Base-by-base conservation (phyloP, 2,329 filamentous ascomycete genomes). In the Monosporascus sp. region DNA sequence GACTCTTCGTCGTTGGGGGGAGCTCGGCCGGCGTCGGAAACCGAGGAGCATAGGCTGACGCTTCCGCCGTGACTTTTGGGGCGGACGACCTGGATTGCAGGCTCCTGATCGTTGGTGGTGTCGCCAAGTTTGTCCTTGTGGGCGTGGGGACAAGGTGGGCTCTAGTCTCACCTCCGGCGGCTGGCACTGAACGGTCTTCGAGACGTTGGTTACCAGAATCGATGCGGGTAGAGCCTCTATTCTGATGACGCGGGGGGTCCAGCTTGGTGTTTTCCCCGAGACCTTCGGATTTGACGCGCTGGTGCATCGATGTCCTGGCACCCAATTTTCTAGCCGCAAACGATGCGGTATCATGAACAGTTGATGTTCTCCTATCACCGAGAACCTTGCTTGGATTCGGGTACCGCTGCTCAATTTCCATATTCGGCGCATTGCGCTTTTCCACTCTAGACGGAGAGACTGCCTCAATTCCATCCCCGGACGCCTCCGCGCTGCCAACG, bases 401-500 rank as follows among this genome's bases (percentile, higher is more conserved):
- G 17, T 15, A 6, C n/a, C 20, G 43, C 22, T 46, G 20, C 22
- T 46, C 24, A 28, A 28, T n/a, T 26, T 31, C 43, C 26, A 3
- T 28, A 17, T 8, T 46, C 20, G 43, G 14, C 20, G 24, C 31
- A 11, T 49, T 37, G 15, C 22, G 5, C 26, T 49, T 35, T 20
- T 45, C 37, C 15, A 17, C 22, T 28, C 37, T 26, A 26, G 5
- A 18, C 7, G 54, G 37, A 41, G 45, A 22, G 48, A 31, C 40
- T n/a, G 55, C 57, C 2, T 56, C 45, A 28, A 57, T 57, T 37
- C 60, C 60, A 37, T 63, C 66, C 26, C 63, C 61, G 40, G 55
- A 65, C 17, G 61, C 56, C 46, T 78, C 74, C 18, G 73, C 64
- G 48, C 76, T 79, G 6, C 73, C 76, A 8, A 79, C 76, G 54